Evolutionary conservation across 768 basidiomycete genomes (phyloP).

Genomic region (Dioszegia hungarica): DNA sequence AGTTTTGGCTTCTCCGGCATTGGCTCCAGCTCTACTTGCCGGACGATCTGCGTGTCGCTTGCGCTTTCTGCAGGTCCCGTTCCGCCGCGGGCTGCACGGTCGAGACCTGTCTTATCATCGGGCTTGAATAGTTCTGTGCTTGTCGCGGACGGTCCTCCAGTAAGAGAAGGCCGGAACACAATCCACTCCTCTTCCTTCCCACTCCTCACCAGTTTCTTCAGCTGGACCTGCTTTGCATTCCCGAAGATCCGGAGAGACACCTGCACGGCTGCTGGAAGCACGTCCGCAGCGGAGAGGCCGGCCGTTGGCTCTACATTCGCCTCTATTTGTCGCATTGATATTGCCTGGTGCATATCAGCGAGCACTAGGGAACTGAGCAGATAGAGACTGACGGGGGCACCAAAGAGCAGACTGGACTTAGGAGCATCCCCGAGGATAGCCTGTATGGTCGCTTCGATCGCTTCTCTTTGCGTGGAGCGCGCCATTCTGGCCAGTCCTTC

Average conservation of each 20-base stretch:
- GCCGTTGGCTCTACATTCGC: neutral
- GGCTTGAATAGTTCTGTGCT: too few relatives aligned
- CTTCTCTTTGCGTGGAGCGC: neutral
- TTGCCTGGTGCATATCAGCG: constrained; percentile 1
- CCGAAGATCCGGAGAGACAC: neutral
- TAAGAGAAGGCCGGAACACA: neutral
- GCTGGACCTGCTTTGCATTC: neutral
- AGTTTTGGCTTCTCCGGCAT: neutral
- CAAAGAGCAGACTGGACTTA: constrained; percentile 15
- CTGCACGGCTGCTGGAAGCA: neutral
- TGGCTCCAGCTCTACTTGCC: neutral
- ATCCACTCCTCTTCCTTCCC: constrained; percentile 9
- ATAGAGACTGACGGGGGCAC: constrained; percentile 16
- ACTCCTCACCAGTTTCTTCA: neutral
- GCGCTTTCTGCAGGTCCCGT: too few relatives aligned
- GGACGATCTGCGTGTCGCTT: neutral
- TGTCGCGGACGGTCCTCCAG: too few relatives aligned
- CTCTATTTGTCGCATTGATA: constrained; percentile 8
- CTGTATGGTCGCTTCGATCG: constrained; percentile 6
- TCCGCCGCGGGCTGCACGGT: too few relatives aligned
- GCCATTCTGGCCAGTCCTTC: neutral
- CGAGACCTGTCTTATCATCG: too few relatives aligned
- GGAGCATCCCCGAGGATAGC: constrained; percentile 13
- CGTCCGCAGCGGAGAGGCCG: neutral
- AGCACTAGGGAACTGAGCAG: neutral